These are phyloP conservation scores for Manihot esculenta DNA, from an alignment of 441 rosid genomes.

Conservation along the genomic window DNA sequence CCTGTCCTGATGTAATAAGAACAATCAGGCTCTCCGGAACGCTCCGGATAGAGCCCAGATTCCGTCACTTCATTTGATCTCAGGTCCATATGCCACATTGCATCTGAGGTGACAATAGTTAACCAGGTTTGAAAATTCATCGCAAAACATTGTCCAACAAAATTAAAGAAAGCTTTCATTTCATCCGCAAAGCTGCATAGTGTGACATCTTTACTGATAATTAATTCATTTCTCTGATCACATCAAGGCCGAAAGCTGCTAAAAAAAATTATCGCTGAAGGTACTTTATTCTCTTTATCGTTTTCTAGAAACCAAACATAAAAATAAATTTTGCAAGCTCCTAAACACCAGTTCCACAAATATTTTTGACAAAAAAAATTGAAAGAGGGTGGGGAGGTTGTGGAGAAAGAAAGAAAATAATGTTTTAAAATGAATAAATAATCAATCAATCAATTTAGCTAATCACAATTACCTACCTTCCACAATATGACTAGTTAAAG, in stretches of 20 bases:
- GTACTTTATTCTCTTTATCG: background rate
- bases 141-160: conserved; percentile 8
- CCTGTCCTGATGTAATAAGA: conserved; percentile 97
- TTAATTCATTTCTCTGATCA: background rate
- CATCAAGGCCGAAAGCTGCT: background rate
- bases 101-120: conserved; percentile 49
- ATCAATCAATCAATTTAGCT: background rate
- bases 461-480: background rate
- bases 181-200: conserved; percentile 6
- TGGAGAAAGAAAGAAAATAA: background rate
- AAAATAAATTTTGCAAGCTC: no score
- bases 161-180: background rate
- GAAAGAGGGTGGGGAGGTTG: no score
- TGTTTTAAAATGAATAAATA: background rate
- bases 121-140: conserved; percentile 11
- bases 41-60: conserved; percentile 76
- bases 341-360: no score
- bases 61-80: conserved; percentile 73
- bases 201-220: background rate
- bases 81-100: conserved; percentile 87
- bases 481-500: background rate
- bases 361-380: no score
- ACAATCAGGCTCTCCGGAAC: conserved; percentile 95
- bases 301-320: background rate
- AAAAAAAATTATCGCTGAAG: background rate